Conservation (phyloP, 495 filamentous ascomycete species). For the Neohortaea acidophila region DNA sequence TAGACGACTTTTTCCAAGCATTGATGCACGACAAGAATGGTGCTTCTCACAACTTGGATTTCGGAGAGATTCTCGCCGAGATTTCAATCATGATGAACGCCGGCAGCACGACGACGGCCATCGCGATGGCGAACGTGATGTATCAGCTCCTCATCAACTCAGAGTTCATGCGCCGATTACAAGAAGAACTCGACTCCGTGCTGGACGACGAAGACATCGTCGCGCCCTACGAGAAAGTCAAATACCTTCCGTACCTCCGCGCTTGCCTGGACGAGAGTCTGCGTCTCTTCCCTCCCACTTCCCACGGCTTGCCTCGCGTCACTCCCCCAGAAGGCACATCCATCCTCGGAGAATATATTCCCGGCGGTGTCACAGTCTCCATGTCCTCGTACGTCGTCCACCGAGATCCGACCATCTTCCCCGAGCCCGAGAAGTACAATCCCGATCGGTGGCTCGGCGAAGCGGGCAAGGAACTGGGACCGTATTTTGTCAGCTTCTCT, state of each 20-base stretch:
- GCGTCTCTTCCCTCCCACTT: constrained; percentile 20
- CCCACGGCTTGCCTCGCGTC: constrained; percentile 17
- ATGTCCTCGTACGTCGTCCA: constrained; percentile 18
- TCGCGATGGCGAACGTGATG: constrained; percentile 36
- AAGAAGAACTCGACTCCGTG: constrained; percentile 39
- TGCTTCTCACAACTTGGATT: constrained; percentile 20
- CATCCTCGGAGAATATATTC: constrained; percentile 20
- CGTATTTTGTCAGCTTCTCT: constrained; percentile 32
- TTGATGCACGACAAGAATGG: constrained; percentile 41
- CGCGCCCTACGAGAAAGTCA: constrained; percentile 33
- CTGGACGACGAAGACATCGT: constrained; percentile 23
- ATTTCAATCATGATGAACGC: constrained; percentile 34
- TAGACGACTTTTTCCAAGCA: constrained; percentile 42
- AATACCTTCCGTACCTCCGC: constrained; percentile 22
- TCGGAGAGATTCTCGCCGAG: constrained; percentile 23
- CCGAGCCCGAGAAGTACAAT: constrained; percentile 17
- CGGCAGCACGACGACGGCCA: constrained; percentile 41
- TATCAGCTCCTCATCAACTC: constrained; percentile 44
- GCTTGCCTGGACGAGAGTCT: constrained; percentile 30
- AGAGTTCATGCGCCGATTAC: constrained; percentile 34
- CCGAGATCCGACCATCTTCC: constrained; percentile 14
- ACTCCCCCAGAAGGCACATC: constrained; percentile 18
- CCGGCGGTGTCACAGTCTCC: constrained; percentile 17
- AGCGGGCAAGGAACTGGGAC: constrained; percentile 27
- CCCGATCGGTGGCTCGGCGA: constrained; percentile 23